These are phyloP conservation scores for Mesembryanthemum crystallinum DNA, from an alignment of 148 eudicot genomes.

Conservation along the genomic window DNA sequence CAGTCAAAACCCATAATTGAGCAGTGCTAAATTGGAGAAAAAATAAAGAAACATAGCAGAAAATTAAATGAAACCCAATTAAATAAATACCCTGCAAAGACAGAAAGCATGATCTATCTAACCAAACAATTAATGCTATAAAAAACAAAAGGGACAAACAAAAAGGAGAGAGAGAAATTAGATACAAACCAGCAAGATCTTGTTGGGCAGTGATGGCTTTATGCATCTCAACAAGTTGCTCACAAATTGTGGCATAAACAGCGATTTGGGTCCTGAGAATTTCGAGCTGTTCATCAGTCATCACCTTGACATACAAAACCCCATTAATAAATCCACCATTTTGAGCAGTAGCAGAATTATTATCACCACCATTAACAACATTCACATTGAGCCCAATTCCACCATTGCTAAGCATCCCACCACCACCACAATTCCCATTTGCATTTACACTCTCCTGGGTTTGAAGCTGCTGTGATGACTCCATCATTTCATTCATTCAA, in stretches of 20 bases:
- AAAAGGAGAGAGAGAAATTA: not conserved
- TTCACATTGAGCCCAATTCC: constrained; percentile 11
- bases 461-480: constrained; percentile 21
- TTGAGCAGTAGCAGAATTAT: not conserved
- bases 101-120: not conserved
- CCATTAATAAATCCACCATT: constrained; percentile 25
- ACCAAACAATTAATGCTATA: not conserved
- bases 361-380: constrained; percentile 1
- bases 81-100: constrained; percentile 1
- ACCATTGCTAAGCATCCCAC: not conserved
- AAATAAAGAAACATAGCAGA: not conserved
- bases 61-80: constrained; percentile 11
- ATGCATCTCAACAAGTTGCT: constrained; percentile 86
- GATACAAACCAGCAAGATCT: constrained; percentile 64
- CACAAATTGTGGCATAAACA: constrained; percentile 77
- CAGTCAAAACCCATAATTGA: not conserved
- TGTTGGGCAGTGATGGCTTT: constrained; percentile 67
- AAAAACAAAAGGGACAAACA: not conserved
- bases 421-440: constrained; percentile 10
- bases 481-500: constrained; percentile 12
- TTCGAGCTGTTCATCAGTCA: constrained; percentile 93
- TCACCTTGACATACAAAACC: constrained; percentile 69
- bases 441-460: constrained; percentile 10
- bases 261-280: constrained; percentile 80
- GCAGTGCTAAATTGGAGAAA: not conserved